These are phyloP conservation scores for Chaetothyriales sp. DNA, from an alignment of 2,329 filamentous ascomycete genomes.

Conservation along the genomic window DNA sequence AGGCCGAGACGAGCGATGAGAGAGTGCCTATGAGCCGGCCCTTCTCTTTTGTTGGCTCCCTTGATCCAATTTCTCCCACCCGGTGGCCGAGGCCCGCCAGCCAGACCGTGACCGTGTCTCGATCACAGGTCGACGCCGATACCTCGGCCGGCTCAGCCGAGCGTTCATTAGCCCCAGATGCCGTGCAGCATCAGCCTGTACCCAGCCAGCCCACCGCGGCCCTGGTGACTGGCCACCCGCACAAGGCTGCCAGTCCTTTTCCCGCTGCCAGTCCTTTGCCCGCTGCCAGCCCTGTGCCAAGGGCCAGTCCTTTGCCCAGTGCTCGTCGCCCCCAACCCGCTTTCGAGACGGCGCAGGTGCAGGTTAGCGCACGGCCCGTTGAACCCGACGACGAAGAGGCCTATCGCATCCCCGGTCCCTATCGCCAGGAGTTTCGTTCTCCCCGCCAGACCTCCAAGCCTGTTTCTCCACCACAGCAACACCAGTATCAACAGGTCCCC, in stretches of 20 bases:
- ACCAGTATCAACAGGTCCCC: neutral
- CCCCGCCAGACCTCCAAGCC: slow-evolving; percentile 12
- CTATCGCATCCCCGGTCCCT: slow-evolving; percentile 19
- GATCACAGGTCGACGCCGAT: slow-evolving; percentile 12
- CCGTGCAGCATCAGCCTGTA: slow-evolving; percentile 8
- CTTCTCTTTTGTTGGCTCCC: slow-evolving; percentile 9
- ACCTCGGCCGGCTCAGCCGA: slow-evolving; percentile 3
- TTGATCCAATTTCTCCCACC: neutral
- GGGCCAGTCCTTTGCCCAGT: slow-evolving; percentile 15
- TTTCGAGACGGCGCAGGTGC: slow-evolving; percentile 3
- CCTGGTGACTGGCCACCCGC: slow-evolving; percentile 8
- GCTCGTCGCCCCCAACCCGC: slow-evolving; percentile 11
- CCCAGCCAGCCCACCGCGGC: neutral
- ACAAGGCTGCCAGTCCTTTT: slow-evolving; percentile 3
- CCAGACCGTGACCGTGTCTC: slow-evolving; percentile 9
- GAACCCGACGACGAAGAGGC: slow-evolving; percentile 4
- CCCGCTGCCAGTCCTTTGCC: too few relatives aligned
- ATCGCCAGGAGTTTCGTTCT: slow-evolving; percentile 15
- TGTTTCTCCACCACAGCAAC: slow-evolving; percentile 4
- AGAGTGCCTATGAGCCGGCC: neutral
- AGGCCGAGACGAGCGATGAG: neutral
- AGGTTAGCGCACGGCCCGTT: neutral
- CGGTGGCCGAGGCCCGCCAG: slow-evolving; percentile 7
- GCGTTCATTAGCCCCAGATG: slow-evolving; percentile 8
- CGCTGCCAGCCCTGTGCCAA: too few relatives aligned